Evolutionary conservation across 129 eudicot genomes (phyloP).

Genomic region (Glebionis coronaria): DNA sequence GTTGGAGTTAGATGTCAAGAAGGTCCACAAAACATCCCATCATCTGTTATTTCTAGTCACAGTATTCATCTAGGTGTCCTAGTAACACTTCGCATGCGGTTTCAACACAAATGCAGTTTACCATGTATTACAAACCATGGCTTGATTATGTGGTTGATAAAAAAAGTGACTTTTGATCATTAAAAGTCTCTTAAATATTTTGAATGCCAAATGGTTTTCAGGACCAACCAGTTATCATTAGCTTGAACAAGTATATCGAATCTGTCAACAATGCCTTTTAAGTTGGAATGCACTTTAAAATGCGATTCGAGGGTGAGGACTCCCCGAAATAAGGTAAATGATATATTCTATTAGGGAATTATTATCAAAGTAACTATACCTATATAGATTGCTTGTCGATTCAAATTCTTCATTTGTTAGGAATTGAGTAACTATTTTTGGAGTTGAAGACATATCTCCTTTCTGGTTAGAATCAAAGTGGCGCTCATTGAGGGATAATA

Average conservation of each 20-base stretch:
- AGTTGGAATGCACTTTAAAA: conserved; percentile 84
- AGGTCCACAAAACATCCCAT: not conserved
- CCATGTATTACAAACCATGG: conserved; percentile 94
- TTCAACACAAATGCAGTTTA: conserved; percentile 54
- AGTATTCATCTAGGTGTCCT: conserved; percentile 97
- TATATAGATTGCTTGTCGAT: not conserved
- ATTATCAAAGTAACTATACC: not conserved
- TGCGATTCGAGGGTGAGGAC: conserved; percentile 95
- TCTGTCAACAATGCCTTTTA: conserved; percentile 50
- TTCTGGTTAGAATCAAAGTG: conserved; percentile 74
- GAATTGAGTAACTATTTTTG: conserved; percentile 78
- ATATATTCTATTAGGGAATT: not conserved
- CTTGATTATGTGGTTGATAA: conserved; percentile 9
- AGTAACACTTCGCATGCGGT: conserved; percentile 98
- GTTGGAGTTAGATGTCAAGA: too few species aligned
- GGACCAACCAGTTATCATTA: conserved; percentile 89
- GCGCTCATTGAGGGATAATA: conserved; percentile 70
- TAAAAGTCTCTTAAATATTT: too few species aligned
- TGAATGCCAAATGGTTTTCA: conserved; percentile 19
- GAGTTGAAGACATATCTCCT: conserved; percentile 63
- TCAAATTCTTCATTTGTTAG: conserved; percentile 15
- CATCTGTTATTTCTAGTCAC: conserved; percentile 93
- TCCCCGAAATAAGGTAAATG: conserved; percentile 87
- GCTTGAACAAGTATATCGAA: conserved; percentile 81
- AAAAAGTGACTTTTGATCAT: not conserved